Evolutionary conservation across 805 yeast species (phyloP), one percentile per base, ranked within the genome.

Genomic region (Barnettozyma vustinii): DNA sequence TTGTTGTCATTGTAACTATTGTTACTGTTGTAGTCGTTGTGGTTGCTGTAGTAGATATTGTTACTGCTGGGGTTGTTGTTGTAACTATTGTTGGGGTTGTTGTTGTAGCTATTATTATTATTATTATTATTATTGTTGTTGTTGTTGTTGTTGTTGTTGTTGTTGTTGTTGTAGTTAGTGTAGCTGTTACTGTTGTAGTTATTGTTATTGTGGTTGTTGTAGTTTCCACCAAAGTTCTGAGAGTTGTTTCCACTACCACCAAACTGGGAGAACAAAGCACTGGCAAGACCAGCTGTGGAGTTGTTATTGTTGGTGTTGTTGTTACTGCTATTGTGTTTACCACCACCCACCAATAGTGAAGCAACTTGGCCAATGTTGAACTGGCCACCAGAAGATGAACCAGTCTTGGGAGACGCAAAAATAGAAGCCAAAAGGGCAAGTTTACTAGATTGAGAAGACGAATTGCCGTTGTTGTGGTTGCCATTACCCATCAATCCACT

Each of bases 401-500:
- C 39, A 16, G 19, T 41, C 43, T 25, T 39, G 23, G 47, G 27
- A 35, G 50, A 44, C 42, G 54, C 48, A 9, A 58, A 48, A 8
- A 58, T 46, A 16, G 54, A 30, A 7, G 53, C 35, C 27, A 58
- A 41, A 30, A 58, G 19, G 3, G 51, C 36, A 44, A 58, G 46
- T 45, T 53, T 56, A 13, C 53, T 40, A 1, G 50, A 19, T 30
- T 52, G 55, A 6, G 51, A 45, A 2, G 51, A 45, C 4, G 55
- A 47, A n/a, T 55, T 56, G 32, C 55, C 46, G 44, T 47, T 36
- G 10, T 52, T 52, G 30, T 45, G 25, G 1, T 23, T 18, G 4
- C 57, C 57, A 48, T 62, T 58, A 23, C 57, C 51, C 47, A 53
- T 33, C 18, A 61, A 40, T 1, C 64, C 62, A 18, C 46, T 51